Evolutionary conservation across 2,329 filamentous ascomycete genomes (phyloP).

Genomic region (Ophiostoma australiae): DNA sequence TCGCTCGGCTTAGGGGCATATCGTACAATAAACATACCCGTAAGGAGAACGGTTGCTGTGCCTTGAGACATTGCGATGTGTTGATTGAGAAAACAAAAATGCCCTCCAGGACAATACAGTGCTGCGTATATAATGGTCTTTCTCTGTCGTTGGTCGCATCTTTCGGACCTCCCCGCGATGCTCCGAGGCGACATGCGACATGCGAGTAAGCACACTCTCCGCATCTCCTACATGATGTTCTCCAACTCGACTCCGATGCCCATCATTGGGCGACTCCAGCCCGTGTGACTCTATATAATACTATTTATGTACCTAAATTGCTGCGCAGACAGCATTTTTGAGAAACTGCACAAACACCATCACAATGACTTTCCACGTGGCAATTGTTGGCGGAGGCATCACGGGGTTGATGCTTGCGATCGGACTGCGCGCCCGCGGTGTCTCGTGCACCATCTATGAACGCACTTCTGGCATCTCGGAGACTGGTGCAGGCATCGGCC

Average conservation of each 20-base stretch:
- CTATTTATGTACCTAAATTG: not conserved
- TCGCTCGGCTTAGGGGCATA: too few relatives aligned
- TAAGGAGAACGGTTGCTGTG: not conserved
- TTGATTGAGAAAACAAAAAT: not conserved
- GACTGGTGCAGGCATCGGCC: slow-evolving; percentile 49
- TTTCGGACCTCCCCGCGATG: not conserved
- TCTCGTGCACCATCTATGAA: slow-evolving; percentile 46
- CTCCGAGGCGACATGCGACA: not conserved
- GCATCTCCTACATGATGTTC: not conserved
- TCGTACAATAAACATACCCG: not conserved
- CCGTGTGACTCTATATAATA: not conserved
- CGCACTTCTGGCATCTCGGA: slow-evolving; percentile 41
- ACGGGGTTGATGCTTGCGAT: slow-evolving; percentile 47
- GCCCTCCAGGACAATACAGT: not conserved
- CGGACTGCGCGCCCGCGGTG: slow-evolving; percentile 41
- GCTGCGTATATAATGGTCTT: not conserved
- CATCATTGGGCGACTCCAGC: not conserved
- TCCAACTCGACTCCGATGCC: not conserved
- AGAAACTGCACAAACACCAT: not conserved
- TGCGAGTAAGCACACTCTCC: not conserved
- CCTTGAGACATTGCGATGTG: not conserved
- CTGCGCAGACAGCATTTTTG: not conserved
- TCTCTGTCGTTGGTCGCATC: not conserved
- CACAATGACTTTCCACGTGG: slow-evolving; percentile 33
- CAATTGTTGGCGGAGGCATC: slow-evolving; percentile 49